Conservation (phyloP, 768 basidiomycete species). For the Lentinula sp. region DNA sequence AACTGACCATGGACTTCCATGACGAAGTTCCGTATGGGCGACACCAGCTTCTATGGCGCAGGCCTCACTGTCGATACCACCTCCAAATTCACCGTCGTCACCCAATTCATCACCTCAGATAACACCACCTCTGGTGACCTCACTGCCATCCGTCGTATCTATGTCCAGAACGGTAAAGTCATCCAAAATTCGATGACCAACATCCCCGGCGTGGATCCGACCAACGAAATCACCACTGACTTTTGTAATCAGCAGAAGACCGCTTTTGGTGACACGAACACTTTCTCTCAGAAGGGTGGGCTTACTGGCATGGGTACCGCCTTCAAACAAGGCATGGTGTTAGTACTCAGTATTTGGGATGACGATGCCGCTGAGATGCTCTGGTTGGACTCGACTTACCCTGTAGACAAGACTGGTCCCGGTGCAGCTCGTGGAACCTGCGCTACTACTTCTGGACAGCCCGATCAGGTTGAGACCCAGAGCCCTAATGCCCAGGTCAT, state of each 20-base stretch:
- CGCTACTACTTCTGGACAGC: constrained; percentile 27
- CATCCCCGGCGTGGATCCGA: constrained; percentile 23
- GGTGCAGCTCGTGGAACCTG: constrained; percentile 31
- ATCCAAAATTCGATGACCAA: constrained; percentile 31
- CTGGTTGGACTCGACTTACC: constrained; percentile 30
- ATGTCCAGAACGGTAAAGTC: constrained; percentile 36
- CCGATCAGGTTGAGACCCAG: constrained; percentile 24
- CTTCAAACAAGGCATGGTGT: constrained; percentile 23
- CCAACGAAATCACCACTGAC: constrained; percentile 32
- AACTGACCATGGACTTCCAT: no score
- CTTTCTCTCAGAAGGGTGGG: constrained; percentile 27
- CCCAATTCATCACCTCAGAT: constrained; percentile 35
- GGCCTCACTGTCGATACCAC: constrained; percentile 34
- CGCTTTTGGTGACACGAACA: constrained; percentile 31
- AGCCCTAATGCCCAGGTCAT: constrained; percentile 21
- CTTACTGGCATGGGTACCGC: constrained; percentile 16
- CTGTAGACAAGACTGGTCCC: constrained; percentile 11
- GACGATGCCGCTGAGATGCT: constrained; percentile 30
- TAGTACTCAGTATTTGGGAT: constrained; percentile 27
- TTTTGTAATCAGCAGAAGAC: constrained; percentile 28
- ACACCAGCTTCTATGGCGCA: constrained; percentile 32
- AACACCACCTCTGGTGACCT: constrained; percentile 29
- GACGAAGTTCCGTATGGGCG: constrained; percentile 35
- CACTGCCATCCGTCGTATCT: constrained; percentile 34
- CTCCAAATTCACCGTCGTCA: constrained; percentile 34